Base-by-base conservation (phyloP, 345 rosid genomes). In the Angophora floribunda region DNA sequence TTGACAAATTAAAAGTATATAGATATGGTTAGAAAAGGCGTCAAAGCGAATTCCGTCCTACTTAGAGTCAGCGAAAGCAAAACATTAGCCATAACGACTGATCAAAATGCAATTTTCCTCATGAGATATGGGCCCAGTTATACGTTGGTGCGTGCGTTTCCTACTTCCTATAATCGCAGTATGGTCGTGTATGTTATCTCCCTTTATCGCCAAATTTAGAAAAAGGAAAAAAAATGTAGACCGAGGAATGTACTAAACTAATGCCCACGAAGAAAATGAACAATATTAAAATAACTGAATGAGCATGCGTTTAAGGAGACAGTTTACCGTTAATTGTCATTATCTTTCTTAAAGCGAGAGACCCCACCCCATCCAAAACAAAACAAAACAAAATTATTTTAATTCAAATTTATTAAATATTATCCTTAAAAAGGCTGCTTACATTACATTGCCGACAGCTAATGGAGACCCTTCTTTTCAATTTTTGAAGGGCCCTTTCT, bases 291-390 rank as follows among this genome's bases (percentile, higher is more conserved):
- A 21, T 75, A 41, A 14, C 84, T 0, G 24, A 28, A 52, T 41
- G 12, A 80, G 14, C 9, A 32, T 55, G 7, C 50, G 7, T 80
- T 41, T 85, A 13, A 1, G 82, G 49, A 28, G 91, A 86, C 93
- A 26, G 94, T 93, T 93, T 91, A 92, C 94, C 91, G 95, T 92
- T 93, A 92, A 86, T 93, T 90, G 92, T 93, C 94, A 89, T 41
- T 85, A 85, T 93, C 91, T 75, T 59, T 24, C 85, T n/a, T 47
- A 86, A 89, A 12, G 67, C 32, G 79, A 70, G 52, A 14, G 11
- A 30, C 55, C 65, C 51, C 85, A 6, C 36, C 44, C 52, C 47
- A 0, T 4, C 50, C 22, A 44, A 19, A 55, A 80, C 32, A 36
- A 36, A 36, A 36, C 41, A 36, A 36, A 36, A 36, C 41, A 36